Percentiles rank a stretch among this genome's conserved stretches.
Conservation (phyloP, 2,329 filamentous ascomycete species). For the Hymenoscyphus occultus region DNA sequence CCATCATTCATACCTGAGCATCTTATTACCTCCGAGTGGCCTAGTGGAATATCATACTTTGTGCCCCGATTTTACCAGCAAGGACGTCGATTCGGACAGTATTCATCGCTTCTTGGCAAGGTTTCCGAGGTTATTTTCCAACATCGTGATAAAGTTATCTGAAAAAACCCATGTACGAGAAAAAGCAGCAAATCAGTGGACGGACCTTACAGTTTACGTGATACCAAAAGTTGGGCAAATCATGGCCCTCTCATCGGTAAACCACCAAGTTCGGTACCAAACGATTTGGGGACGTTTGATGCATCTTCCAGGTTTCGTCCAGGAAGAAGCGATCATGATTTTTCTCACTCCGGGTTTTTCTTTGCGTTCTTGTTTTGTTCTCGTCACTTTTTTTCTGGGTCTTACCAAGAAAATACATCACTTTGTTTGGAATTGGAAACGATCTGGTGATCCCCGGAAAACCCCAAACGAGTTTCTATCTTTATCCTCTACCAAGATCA, state of each 20-base stretch:
- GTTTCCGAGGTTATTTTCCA: background rate
- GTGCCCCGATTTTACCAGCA: background rate
- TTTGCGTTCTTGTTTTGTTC: constrained; percentile 1
- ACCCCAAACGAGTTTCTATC: background rate
- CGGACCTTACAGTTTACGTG: background rate
- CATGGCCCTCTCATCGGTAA: background rate
- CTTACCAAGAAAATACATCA: background rate
- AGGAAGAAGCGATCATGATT: background rate
- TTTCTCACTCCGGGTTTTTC: background rate
- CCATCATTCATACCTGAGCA: constrained; percentile 3
- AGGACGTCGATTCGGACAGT: background rate
- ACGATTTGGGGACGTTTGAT: constrained; percentile 1
- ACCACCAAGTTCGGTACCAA: background rate
- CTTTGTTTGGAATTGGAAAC: background rate
- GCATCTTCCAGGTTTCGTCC: constrained; percentile 1
- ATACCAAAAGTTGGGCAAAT: background rate
- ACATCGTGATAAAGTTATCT: constrained; percentile 3
- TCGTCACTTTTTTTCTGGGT: background rate
- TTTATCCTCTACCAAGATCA: background rate
- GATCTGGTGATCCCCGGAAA: background rate
- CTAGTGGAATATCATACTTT: constrained; percentile 3
- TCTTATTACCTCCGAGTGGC: constrained; percentile 8
- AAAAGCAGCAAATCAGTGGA: background rate
- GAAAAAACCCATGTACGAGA: background rate
- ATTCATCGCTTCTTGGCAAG: constrained; percentile 1